A percentile compares a stretch with the other conserved stretches of the same genome.
phyloP scores from a whole-genome alignment of 306 rosid species.

The Medicago ruthenica region DNA sequence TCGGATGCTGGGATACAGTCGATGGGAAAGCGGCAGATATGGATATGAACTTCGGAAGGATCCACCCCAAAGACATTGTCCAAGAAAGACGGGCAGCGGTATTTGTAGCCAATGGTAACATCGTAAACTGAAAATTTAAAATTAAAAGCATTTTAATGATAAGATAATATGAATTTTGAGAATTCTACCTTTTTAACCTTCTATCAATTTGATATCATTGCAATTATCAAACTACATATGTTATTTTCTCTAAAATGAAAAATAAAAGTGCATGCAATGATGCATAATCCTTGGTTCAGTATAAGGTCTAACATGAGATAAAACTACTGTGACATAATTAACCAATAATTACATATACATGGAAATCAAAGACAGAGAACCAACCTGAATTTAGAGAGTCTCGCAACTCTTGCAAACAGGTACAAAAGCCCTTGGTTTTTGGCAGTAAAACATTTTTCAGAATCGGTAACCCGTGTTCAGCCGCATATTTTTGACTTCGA shows the following conservation, averaged over 20 bases:
- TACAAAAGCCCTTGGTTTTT: constrained; percentile 73
- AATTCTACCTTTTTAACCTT: not conserved
- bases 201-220: not conserved
- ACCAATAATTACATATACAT: constrained; percentile 13
- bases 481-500: constrained; percentile 76
- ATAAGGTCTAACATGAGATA: too few species aligned
- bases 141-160: constrained; percentile 12
- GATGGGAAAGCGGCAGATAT: constrained; percentile 53
- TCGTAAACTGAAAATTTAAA: constrained; percentile 67
- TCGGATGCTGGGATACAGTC: constrained; percentile 64
- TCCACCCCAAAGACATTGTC: constrained; percentile 76
- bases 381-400: constrained; percentile 74
- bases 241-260: not conserved
- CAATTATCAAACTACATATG: not conserved
- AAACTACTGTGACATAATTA: not conserved
- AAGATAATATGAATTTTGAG: constrained; percentile 1
- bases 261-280: not conserved
- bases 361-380: constrained; percentile 20
- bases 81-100: constrained; percentile 73
- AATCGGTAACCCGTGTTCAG: constrained; percentile 69
- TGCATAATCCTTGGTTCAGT: too few species aligned
- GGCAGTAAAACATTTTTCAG: constrained; percentile 76
- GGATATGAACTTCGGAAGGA: constrained; percentile 85
- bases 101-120: constrained; percentile 73
- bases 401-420: constrained; percentile 67